These are phyloP conservation scores for Porcisia deanei DNA, from an alignment of 208 protist genomes.

Conservation along the genomic window DNA sequence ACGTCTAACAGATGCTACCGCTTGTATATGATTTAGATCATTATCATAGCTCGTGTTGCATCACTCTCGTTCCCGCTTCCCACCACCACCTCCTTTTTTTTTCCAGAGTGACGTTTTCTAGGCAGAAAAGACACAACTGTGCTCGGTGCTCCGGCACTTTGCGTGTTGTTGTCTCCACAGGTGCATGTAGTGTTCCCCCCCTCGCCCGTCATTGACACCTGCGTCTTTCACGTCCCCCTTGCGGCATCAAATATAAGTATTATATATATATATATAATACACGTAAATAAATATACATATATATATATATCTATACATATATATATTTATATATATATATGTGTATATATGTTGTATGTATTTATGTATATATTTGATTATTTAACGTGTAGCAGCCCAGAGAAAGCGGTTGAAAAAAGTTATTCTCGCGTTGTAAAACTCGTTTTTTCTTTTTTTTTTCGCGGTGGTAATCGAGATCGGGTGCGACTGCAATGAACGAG, in stretches of 20 bases:
- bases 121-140: too few species aligned
- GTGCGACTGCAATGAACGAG: not conserved
- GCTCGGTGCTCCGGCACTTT: too few species aligned
- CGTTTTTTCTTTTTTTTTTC: not conserved
- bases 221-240: too few species aligned
- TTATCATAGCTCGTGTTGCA: too few species aligned
- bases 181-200: too few species aligned
- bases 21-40: too few species aligned
- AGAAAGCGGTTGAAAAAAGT: not conserved
- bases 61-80: not conserved
- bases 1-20: too few species aligned
- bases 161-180: too few species aligned
- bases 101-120: not conserved
- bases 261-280: too few species aligned
- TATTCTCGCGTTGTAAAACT: not conserved
- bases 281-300: too few species aligned
- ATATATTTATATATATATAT: not conserved
- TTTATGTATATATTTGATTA: not conserved
- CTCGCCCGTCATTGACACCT: too few species aligned
- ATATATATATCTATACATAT: not conserved
- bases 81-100: constrained; percentile 6
- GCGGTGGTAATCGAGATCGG: not conserved
- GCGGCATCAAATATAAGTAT: too few species aligned
- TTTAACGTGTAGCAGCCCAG: not conserved
- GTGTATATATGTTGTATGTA: not conserved